Conservation (phyloP, 768 basidiomycete genomes). For the Butyriboletus loyo region DNA sequence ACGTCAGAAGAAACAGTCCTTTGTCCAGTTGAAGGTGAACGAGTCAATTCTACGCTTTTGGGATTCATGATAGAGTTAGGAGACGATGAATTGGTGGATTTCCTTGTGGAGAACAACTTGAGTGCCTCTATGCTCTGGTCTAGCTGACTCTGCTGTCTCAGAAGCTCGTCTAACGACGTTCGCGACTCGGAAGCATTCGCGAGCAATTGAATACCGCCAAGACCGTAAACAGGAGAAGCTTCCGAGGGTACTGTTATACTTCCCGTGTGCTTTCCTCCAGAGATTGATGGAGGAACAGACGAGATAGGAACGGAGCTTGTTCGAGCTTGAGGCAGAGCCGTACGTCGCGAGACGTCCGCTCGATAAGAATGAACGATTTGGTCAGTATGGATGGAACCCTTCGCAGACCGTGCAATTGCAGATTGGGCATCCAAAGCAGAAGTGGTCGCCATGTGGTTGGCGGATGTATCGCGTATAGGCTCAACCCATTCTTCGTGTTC, state of each 20-base stretch:
- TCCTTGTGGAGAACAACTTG: constrained; percentile 39
- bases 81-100: constrained; percentile 28
- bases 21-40: constrained; percentile 25
- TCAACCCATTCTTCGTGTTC: constrained; percentile 7
- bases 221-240: constrained; percentile 46
- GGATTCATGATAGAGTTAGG: constrained; percentile 31
- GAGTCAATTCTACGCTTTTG: constrained; percentile 11
- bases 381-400: constrained; percentile 4
- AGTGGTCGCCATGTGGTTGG: neutral
- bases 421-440: constrained; percentile 11
- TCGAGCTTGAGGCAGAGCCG: constrained; percentile 1
- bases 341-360: neutral
- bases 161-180: constrained; percentile 47
- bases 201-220: constrained; percentile 34
- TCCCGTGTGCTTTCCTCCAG: neutral
- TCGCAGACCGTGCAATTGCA: constrained; percentile 1
- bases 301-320: neutral
- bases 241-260: neutral
- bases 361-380: constrained; percentile 1
- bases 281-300: neutral
- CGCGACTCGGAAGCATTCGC: constrained; percentile 16
- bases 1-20: constrained; percentile 44
- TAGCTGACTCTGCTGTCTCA: constrained; percentile 61
- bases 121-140: constrained; percentile 63
- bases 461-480: constrained; percentile 2